phyloP scores from a whole-genome alignment of 2,329 filamentous ascomycete genomes.

The Aureobasidium vineae region DNA sequence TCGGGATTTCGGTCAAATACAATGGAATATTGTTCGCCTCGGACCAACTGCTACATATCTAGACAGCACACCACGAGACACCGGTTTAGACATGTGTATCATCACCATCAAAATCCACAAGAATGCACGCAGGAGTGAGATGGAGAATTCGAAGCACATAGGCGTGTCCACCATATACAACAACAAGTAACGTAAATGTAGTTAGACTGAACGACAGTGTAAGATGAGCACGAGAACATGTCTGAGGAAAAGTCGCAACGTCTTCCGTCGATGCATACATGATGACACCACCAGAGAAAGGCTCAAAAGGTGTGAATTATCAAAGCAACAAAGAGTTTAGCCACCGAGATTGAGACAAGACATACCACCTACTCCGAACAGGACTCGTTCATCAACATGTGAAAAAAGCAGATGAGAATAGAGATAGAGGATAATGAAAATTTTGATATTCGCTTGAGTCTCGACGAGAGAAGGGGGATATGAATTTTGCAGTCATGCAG shows the following conservation, averaged over 20 bases:
- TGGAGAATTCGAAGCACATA: background rate
- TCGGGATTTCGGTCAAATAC: no score
- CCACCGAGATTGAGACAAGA: background rate
- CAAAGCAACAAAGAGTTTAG: background rate
- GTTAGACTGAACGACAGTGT: background rate
- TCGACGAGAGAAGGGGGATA: background rate
- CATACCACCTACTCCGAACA: background rate
- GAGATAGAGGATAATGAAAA: background rate
- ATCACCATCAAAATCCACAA: background rate
- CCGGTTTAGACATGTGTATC: no score
- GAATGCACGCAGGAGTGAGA: background rate
- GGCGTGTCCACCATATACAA: background rate
- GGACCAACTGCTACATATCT: background rate
- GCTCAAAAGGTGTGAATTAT: background rate
- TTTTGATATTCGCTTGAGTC: constrained; percentile 20
- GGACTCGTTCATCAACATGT: background rate
- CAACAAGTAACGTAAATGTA: no score
- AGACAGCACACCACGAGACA: background rate
- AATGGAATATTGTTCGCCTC: background rate
- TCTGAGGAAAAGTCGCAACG: background rate
- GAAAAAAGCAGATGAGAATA: background rate
- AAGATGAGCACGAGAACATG: no score
- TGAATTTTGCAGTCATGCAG: constrained; percentile 18
- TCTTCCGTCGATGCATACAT: background rate
- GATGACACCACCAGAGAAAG: background rate